Percentiles rank a stretch among this genome's conserved stretches.
phyloP scores from a whole-genome alignment of 768 basidiomycete genomes.

The Paxillus ammoniavirescens region DNA sequence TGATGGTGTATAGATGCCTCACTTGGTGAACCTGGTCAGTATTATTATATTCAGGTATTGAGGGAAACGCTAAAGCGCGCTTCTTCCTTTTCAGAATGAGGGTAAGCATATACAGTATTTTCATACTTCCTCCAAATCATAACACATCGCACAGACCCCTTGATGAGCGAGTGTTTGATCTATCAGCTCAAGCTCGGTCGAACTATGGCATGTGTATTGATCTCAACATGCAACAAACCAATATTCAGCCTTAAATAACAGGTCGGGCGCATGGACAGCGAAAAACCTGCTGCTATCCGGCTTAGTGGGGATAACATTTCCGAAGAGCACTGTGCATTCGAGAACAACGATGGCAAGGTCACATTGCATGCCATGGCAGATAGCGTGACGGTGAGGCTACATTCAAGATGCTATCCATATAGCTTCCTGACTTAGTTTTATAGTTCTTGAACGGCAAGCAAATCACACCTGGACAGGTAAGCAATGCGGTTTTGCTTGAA shows the following conservation, averaged over 20 bases:
- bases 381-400: constrained; percentile 71
- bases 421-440: constrained; percentile 11
- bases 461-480: constrained; percentile 71
- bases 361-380: constrained; percentile 75
- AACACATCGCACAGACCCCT: constrained; percentile 59
- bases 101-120: constrained; percentile 39
- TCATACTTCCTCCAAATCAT: constrained; percentile 5
- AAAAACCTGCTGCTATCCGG: constrained; percentile 81
- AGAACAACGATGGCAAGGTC: constrained; percentile 84
- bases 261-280: constrained; percentile 87
- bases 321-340: constrained; percentile 91
- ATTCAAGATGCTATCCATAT: not conserved
- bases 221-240: constrained; percentile 1
- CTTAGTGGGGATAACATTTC: constrained; percentile 90
- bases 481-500: constrained; percentile 15
- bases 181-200: constrained; percentile 88
- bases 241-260: constrained; percentile 30
- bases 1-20: constrained; percentile 67
- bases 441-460: constrained; percentile 96
- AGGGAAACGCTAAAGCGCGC: constrained; percentile 11
- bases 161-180: constrained; percentile 94
- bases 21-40: constrained; percentile 89
- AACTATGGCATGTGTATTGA: constrained; percentile 56
- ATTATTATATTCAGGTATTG: constrained; percentile 5
- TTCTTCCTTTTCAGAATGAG: constrained; percentile 54